Conservation (phyloP, 163 green algal species). For the Scenedesmus sp. region DNA sequence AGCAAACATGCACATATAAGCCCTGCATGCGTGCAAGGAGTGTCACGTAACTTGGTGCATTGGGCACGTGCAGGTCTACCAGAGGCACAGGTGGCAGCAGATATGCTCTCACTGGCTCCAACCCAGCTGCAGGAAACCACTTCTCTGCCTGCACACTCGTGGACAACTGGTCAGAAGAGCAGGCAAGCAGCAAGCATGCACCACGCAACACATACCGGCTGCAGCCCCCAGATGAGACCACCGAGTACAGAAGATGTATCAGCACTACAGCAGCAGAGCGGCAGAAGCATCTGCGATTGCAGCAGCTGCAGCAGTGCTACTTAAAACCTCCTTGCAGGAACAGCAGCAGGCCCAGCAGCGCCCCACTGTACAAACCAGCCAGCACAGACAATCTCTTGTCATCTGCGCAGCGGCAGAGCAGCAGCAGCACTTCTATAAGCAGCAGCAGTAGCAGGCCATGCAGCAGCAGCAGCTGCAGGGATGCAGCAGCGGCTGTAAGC, state of each 20-base stretch:
- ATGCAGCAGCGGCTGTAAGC: not conserved
- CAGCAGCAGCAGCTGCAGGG: not conserved
- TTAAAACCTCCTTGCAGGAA: not conserved
- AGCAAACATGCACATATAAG: too few relatives aligned
- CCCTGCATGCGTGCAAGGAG: too few relatives aligned
- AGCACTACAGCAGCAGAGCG: not conserved
- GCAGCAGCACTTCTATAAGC: not conserved
- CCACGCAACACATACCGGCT: not conserved
- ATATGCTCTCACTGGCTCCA: not conserved
- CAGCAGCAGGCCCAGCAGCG: not conserved
- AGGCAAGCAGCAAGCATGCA: not conserved
- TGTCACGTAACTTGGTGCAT: too few relatives aligned
- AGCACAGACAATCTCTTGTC: not conserved
- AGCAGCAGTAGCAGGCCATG: not conserved
- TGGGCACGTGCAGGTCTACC: not conserved
- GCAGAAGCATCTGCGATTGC: not conserved
- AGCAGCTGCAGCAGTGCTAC: constrained; percentile 11
- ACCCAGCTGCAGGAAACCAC: constrained; percentile 13
- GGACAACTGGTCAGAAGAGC: not conserved
- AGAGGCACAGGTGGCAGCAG: not conserved
- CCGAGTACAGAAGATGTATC: not conserved
- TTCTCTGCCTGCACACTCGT: not conserved
- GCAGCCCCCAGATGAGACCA: not conserved
- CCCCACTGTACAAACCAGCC: not conserved
- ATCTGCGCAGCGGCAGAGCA: not conserved